A percentile compares a stretch with the other conserved stretches of the same genome.
These are phyloP conservation scores for Candida railenensis DNA, from an alignment of 805 yeast species.

Conservation along the genomic window DNA sequence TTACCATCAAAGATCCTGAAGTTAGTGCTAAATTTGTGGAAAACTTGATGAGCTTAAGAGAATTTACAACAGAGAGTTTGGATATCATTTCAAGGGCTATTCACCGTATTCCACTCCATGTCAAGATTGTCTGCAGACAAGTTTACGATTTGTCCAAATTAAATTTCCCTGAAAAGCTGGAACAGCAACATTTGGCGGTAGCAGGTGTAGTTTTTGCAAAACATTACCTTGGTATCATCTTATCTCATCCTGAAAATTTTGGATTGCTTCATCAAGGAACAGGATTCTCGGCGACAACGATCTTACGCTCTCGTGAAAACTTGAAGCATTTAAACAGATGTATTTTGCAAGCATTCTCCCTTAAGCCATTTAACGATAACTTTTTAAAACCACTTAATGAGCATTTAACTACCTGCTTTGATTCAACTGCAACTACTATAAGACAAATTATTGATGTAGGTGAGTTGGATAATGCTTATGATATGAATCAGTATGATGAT, in stretches of 20 bases:
- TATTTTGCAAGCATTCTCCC: constrained; percentile 61
- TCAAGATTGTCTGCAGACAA: constrained; percentile 32
- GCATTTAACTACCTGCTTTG: constrained; percentile 54
- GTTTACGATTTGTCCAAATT: constrained; percentile 39
- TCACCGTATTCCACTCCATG: constrained; percentile 36
- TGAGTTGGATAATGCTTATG: constrained; percentile 59
- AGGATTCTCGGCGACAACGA: not conserved
- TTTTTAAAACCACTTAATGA: constrained; percentile 81
- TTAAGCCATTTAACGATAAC: constrained; percentile 69
- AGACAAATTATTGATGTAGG: constrained; percentile 50
- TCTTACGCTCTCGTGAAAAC: constrained; percentile 41
- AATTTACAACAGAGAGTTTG: constrained; percentile 60
- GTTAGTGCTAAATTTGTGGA: constrained; percentile 68
- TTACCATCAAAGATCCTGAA: constrained; percentile 77
- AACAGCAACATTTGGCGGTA: constrained; percentile 59
- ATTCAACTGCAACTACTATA: constrained; percentile 45
- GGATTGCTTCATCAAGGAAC: constrained; percentile 31
- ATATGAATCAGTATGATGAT: constrained; percentile 67
- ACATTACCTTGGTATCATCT: constrained; percentile 46
- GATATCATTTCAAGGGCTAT: constrained; percentile 47
- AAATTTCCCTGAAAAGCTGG: constrained; percentile 57
- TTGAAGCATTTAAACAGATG: constrained; percentile 56
- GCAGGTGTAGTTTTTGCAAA: constrained; percentile 66
- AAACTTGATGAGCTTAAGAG: constrained; percentile 75
- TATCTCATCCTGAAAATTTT: constrained; percentile 54